phyloP scores from a whole-genome alignment of 2,329 filamentous ascomycete genomes.

The Cladosporium sp. region DNA sequence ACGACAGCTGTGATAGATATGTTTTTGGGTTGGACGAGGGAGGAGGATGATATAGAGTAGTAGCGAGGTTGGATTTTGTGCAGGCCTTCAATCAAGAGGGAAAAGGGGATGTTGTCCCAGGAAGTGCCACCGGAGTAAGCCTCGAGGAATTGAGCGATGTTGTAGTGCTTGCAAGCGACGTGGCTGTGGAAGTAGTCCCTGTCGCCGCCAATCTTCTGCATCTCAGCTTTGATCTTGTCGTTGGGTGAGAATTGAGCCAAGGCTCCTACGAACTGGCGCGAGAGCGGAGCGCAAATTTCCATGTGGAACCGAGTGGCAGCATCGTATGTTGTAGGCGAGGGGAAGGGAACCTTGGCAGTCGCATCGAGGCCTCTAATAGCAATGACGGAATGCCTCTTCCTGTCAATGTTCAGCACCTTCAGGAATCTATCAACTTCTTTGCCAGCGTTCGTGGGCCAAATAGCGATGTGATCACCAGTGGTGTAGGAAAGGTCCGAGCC shows the following conservation, averaged over 20 bases:
- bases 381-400: slow-evolving; percentile 80
- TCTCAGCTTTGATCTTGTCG: slow-evolving; percentile 80
- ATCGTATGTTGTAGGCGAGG: slow-evolving; percentile 94
- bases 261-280: slow-evolving; percentile 88
- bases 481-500: slow-evolving; percentile 90
- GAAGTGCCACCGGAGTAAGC: slow-evolving; percentile 69
- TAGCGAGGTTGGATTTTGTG: slow-evolving; percentile 96
- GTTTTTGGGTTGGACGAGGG: slow-evolving; percentile 87
- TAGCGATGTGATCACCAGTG: slow-evolving; percentile 93
- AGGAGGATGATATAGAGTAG: slow-evolving; percentile 99
- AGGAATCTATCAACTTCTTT: slow-evolving; percentile 90
- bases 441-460: slow-evolving; percentile 96
- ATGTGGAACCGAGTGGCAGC: slow-evolving; percentile 92
- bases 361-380: slow-evolving; percentile 88
- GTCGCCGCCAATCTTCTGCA: slow-evolving; percentile 84
- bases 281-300: slow-evolving; percentile 93
- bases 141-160: slow-evolving; percentile 82
- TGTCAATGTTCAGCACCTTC: slow-evolving; percentile 69
- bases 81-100: slow-evolving; percentile 87
- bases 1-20: slow-evolving; percentile 95
- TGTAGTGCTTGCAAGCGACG: slow-evolving; percentile 77
- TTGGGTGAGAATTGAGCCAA: slow-evolving; percentile 86
- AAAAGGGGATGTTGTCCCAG: slow-evolving; percentile 88
- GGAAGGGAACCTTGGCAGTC: slow-evolving; percentile 96
- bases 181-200: slow-evolving; percentile 94